Evolutionary conservation across 208 protist genomes (phyloP), one percentile per base, ranked within the genome.

Genomic region (Crithidia brevicula): DNA sequence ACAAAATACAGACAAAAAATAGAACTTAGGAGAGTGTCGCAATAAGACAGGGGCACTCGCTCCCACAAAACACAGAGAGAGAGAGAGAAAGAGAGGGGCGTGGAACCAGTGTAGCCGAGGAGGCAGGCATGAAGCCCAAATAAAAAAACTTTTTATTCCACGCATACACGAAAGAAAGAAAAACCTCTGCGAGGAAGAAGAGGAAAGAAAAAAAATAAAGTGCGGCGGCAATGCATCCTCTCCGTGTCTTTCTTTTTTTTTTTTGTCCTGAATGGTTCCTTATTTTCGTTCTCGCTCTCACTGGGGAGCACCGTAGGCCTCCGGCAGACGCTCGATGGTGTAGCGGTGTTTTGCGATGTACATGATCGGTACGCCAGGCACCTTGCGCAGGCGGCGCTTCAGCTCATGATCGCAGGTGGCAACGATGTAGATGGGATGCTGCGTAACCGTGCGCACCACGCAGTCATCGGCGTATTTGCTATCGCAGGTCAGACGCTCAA

Each of bases 391-490:
- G 15, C 98, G 85, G 40, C 98, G 84, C 77, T 99, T 99, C 31
- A 99, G 76, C 69, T 99, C 98, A 68, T 98, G 94, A 85, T 98
- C 95, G 56, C 89, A 94, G 22, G 94, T 97, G 3, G 86, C 94
- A 34, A 98, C 93, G 67, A 98, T 95, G 72, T 98, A 97, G 46
- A 97, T 90, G n/a, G 89, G 93, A 61, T 94, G 80, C 63, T 95
- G 74, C 25, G 83, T 90, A 7, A 99, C 96, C n/a, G 97, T 94
- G 60, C 93, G 80, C 34, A 99, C 96, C 22, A 99, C 89, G 69
- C 99, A 99, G 87, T 99, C 99, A 95, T 99, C 99, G 2, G 98
- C 99, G 79, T 99, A 99, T 59, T 95, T 99, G 71, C 98, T 97
- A 11, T 93, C 92, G 81, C 99, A 99, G 15, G 87, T 82, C 20